Evolutionary conservation across 305 asterid genomes (phyloP), one percentile per base, ranked within the genome.

Genomic region (Plantago coronopus): DNA sequence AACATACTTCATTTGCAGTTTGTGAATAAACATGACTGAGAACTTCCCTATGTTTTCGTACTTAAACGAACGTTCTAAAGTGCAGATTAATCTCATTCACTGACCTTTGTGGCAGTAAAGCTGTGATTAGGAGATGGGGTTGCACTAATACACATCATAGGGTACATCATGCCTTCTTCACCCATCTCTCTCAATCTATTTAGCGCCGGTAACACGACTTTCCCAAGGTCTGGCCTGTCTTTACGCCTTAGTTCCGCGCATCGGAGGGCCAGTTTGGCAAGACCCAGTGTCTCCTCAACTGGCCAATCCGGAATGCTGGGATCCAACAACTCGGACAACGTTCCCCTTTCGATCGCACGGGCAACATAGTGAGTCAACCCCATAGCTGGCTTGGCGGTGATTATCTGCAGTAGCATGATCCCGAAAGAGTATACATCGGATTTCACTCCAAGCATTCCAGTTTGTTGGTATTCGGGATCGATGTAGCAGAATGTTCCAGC

Each of bases 401-500:
- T 37, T 62, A 90, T 37, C 31, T 90, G 97, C 59, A 90, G 72
- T 29, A 85, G 85, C 48, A 90, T 70, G 13, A 90, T 77, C 14
- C 96, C 97, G 0, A 90, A 76, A 2, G 97, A 87, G 61, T 87
- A 90, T 15, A 90, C 72, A 20, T 90, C 96, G 0, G 97, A 90
- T 72, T 90, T 90, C 46, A 85, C 83, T 34, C 97, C 96, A 2
- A 90, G 87, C 97, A 87, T 87, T 37, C 97, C 97, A 0, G 96
- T 85, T 64, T 87, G 95, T 53, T 90, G 97, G 71, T 90, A 87
- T 61, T 87, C 97, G 0, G 97, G 97, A 69, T 90, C 97, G 5
- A 90, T 90, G 76, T 90, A 90, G 74, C 97, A 87, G 68, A 90
- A 82, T 0, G 97, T 90, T 40, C 95, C 97, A 10, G 97, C 97